These are phyloP conservation scores for Podaxis mareebaensis DNA, from an alignment of 768 basidiomycete species.

Conservation along the genomic window DNA sequence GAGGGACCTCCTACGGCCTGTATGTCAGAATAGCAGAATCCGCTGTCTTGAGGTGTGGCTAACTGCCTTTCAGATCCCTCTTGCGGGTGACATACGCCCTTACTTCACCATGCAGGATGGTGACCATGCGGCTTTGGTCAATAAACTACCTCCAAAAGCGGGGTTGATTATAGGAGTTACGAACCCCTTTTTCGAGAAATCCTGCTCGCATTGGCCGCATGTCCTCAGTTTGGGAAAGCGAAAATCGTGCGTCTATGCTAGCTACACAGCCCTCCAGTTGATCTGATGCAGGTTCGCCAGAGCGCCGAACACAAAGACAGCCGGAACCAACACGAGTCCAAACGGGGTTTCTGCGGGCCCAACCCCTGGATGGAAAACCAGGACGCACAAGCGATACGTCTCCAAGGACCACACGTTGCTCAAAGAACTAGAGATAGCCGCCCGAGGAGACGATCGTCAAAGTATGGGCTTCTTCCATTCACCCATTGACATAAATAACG, in stretches of 20 bases:
- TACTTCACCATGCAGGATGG: slow-evolving; percentile 96
- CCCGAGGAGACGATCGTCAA: slow-evolving; percentile 44
- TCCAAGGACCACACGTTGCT: slow-evolving; percentile 81
- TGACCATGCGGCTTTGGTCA: slow-evolving; percentile 76
- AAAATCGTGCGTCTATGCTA: slow-evolving; percentile 37
- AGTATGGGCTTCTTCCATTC: slow-evolving; percentile 37
- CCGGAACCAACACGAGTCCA: slow-evolving; percentile 23
- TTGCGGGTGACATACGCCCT: slow-evolving; percentile 84
- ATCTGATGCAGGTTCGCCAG: background rate
- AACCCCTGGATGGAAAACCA: slow-evolving; percentile 73
- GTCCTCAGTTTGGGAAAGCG: slow-evolving; percentile 66
- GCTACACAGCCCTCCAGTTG: background rate
- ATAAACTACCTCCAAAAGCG: slow-evolving; percentile 75
- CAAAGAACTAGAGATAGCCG: slow-evolving; percentile 68
- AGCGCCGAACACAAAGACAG: background rate
- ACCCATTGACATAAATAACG: slow-evolving; percentile 3
- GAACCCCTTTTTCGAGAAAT: slow-evolving; percentile 82
- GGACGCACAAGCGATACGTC: slow-evolving; percentile 78
- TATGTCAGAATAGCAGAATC: slow-evolving; percentile 30
- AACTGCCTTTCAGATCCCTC: slow-evolving; percentile 59
- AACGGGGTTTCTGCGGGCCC: slow-evolving; percentile 48
- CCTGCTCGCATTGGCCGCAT: slow-evolving; percentile 86
- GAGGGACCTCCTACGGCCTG: slow-evolving; percentile 82
- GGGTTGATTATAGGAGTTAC: slow-evolving; percentile 84
- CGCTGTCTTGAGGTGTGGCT: slow-evolving; percentile 2